Conservation (phyloP, 208 protist genomes). For the Leishmania arabica region DNA sequence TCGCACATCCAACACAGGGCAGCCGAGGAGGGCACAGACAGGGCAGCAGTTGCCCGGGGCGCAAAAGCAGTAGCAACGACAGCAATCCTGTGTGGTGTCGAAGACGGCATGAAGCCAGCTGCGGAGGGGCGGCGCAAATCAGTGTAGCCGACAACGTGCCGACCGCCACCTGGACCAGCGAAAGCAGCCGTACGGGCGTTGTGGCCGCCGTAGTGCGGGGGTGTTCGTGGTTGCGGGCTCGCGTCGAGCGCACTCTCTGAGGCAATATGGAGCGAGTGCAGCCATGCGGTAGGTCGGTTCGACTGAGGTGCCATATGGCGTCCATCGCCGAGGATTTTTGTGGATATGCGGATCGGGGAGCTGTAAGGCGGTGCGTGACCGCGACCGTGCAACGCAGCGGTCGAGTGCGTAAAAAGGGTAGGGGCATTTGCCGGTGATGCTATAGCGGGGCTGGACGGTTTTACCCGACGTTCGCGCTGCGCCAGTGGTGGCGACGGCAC, state of each 20-base stretch:
- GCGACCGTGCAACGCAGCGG: not conserved
- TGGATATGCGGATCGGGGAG: not conserved
- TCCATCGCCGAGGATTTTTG: not conserved
- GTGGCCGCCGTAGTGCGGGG: not conserved
- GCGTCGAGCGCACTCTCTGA: not conserved
- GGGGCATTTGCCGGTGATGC: not conserved
- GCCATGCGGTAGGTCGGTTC: not conserved
- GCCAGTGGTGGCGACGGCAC: not conserved
- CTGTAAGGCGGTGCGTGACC: not conserved
- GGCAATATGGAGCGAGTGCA: not conserved
- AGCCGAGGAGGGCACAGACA: not conserved
- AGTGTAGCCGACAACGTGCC: not conserved
- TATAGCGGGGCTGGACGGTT: not conserved
- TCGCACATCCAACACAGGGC: conserved; percentile 64
- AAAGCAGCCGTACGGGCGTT: not conserved
- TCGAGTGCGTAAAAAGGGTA: not conserved
- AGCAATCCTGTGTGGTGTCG: not conserved
- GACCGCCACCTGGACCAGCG: not conserved
- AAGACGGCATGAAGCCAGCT: not conserved
- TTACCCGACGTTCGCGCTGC: not conserved
- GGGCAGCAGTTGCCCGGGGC: not conserved
- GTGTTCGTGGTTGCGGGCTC: conserved; percentile 21
- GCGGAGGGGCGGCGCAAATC: conserved; percentile 4
- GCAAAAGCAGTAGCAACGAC: not conserved
- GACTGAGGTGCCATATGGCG: not conserved